Conservation (phyloP, 2,329 filamentous ascomycete species). For the Xylogone sp. region DNA sequence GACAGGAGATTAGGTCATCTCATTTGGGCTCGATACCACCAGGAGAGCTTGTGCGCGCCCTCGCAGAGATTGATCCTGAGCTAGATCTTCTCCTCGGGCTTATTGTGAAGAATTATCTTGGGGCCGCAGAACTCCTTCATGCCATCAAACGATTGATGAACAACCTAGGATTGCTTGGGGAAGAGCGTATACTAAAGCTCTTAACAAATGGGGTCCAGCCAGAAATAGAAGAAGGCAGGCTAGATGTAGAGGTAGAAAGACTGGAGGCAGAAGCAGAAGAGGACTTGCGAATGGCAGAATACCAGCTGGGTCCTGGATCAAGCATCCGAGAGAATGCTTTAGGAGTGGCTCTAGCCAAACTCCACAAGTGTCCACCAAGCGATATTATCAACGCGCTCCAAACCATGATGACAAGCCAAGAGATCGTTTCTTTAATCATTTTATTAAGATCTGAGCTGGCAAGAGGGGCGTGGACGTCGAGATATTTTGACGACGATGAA, state of each 20-base stretch:
- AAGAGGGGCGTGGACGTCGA: constrained; percentile 71
- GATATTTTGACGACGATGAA: constrained; percentile 59
- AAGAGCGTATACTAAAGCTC: constrained; percentile 17
- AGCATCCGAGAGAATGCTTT: constrained; percentile 60
- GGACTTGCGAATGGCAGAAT: constrained; percentile 65
- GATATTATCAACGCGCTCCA: constrained; percentile 62
- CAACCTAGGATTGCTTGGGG: constrained; percentile 55
- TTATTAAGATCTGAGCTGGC: constrained; percentile 70
- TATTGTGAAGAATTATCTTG: constrained; percentile 61
- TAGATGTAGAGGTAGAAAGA: constrained; percentile 38
- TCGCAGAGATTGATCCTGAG: constrained; percentile 64
- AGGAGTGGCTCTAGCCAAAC: constrained; percentile 64
- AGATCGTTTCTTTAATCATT: constrained; percentile 68
- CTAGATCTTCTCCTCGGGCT: constrained; percentile 64
- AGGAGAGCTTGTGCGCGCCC: constrained; percentile 57
- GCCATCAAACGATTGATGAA: constrained; percentile 64
- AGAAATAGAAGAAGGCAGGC: constrained; percentile 11
- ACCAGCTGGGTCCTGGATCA: constrained; percentile 62
- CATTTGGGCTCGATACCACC: constrained; percentile 40
- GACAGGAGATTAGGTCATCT: constrained; percentile 38
- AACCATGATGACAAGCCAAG: constrained; percentile 58
- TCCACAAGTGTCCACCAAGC: constrained; percentile 60
- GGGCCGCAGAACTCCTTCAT: constrained; percentile 62
- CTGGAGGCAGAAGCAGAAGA: constrained; percentile 58
- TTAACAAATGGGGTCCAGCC: constrained; percentile 20